phyloP scores from a whole-genome alignment of 371 early-diverging fungal genomes.

The Rhizomucor miehei region DNA sequence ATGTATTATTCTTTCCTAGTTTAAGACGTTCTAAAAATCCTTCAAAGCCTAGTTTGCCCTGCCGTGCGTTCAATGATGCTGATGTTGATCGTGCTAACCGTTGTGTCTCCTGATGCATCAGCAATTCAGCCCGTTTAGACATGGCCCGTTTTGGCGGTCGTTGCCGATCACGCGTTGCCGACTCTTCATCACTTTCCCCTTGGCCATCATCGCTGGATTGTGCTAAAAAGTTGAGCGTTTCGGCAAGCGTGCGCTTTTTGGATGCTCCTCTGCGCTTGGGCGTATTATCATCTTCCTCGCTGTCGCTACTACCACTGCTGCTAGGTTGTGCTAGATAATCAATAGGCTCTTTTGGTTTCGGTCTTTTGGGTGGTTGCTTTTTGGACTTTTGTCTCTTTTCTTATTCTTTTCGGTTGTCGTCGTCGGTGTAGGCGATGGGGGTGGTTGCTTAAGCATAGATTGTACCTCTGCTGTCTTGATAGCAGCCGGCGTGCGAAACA shows the following conservation, averaged over 20 bases:
- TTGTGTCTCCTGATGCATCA: constrained; percentile 23
- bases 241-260: background rate
- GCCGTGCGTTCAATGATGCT: too few relatives aligned
- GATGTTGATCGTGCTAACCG: constrained; percentile 13
- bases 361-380: background rate
- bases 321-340: background rate
- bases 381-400: background rate
- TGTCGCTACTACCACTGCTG: constrained; percentile 2
- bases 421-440: background rate
- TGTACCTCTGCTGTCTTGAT: constrained; percentile 11
- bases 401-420: constrained; percentile 3
- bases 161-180: background rate
- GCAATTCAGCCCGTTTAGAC: constrained; percentile 17
- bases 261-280: too few relatives aligned
- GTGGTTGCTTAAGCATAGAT: constrained; percentile 3
- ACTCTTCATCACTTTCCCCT: constrained; percentile 2
- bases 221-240: background rate
- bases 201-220: background rate
- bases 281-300: constrained; percentile 1
- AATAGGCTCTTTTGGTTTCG: constrained; percentile 1
- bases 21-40: too few relatives aligned
- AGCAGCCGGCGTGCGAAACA: constrained; percentile 17
- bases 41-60: too few relatives aligned
- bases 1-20: too few relatives aligned
- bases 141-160: constrained; percentile 9